Base-by-base conservation (phyloP, 225 moss, liverwort and hornwort species). In the Sphagnum contortum region DNA sequence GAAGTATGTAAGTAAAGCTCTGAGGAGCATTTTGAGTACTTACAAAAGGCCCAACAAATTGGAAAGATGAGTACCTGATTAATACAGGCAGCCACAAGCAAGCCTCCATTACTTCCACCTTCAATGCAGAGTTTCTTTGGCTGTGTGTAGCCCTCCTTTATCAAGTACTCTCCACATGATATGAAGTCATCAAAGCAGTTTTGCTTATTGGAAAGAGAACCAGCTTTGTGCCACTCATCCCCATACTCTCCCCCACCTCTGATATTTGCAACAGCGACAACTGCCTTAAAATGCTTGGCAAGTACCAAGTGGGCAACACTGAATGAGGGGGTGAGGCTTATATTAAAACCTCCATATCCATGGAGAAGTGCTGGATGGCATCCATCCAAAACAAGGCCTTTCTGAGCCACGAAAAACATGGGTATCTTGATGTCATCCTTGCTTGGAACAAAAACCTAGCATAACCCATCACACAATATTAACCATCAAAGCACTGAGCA, bases 231-330 rank as follows among this genome's bases (percentile, higher is more conserved):
- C 93, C 93, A 90, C 49, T 94, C 77, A 73, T 94, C 93, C 48
- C 93, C 93, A 7, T 94, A 90, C 48, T 94, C 93, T 61, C 90
- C 93, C 64, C 93, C 93, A 61, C 93, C 93, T 48, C 93, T 75
- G 3, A 94, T 74, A 66, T 87, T 93, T 51, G 93, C 93, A 74
- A 84, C 13, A 0, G 88, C 93, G 50, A 83, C 71, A 48, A 90
- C 75, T 49, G 86, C 84, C 64, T 86, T 86, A 66, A 77, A 79
- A 75, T 93, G 90, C 49, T 82, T 81, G 57, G 90, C 82, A 62
- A 93, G 62, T 29, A 79, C 86, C 44, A 93, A 66, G 49, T 80
- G 80, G 45, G 88, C 70, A 47, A 85, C 81, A 63, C 90, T 93
- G 70, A 90, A 93, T 58, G 80, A 86, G 2, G 92, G 92, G 47